phyloP scores from a whole-genome alignment of 2,329 filamentous ascomycete genomes.

The Nigrospora oryzae region DNA sequence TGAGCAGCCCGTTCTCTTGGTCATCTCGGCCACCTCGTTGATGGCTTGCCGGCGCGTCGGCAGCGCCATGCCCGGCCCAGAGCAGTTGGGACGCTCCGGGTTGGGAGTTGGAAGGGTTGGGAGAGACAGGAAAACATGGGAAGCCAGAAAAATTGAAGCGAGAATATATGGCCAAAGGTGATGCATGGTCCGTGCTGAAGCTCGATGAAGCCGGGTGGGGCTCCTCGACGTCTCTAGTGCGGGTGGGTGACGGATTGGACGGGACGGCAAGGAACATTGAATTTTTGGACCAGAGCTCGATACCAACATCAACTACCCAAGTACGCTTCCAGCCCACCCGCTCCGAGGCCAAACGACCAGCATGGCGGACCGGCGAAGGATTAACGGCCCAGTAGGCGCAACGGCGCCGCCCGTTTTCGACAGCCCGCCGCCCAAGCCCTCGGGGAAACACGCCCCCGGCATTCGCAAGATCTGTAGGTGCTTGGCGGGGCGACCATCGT shows the following conservation, averaged over 20 bases:
- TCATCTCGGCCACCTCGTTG: no score
- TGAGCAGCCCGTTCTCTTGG: no score
- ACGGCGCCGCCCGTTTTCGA: conserved; percentile 70
- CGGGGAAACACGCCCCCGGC: conserved; percentile 24
- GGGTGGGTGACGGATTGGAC: no score
- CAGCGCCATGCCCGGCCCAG: no score
- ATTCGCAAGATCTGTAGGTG: conserved; percentile 82
- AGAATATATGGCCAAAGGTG: not conserved
- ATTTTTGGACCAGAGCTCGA: not conserved
- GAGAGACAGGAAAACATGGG: not conserved
- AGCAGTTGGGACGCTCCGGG: no score
- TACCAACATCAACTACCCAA: conserved; percentile 8
- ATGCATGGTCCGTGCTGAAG: conserved; percentile 5
- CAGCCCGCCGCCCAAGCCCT: conserved; percentile 11
- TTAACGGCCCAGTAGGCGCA: conserved; percentile 77
- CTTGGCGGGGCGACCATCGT: conserved; percentile 7
- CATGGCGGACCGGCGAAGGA: conserved; percentile 79
- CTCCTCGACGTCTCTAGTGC: not conserved
- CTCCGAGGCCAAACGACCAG: not conserved
- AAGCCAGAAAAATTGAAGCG: conserved; percentile 3
- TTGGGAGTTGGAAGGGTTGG: not conserved
- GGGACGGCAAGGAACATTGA: not conserved
- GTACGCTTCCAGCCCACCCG: not conserved
- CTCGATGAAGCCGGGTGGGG: not conserved
- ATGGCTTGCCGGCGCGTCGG: no score